Percentiles rank a stretch among this genome's conserved stretches.
phyloP scores from a whole-genome alignment of 2,329 filamentous ascomycete species.

The Cordyceps tenuipes region DNA sequence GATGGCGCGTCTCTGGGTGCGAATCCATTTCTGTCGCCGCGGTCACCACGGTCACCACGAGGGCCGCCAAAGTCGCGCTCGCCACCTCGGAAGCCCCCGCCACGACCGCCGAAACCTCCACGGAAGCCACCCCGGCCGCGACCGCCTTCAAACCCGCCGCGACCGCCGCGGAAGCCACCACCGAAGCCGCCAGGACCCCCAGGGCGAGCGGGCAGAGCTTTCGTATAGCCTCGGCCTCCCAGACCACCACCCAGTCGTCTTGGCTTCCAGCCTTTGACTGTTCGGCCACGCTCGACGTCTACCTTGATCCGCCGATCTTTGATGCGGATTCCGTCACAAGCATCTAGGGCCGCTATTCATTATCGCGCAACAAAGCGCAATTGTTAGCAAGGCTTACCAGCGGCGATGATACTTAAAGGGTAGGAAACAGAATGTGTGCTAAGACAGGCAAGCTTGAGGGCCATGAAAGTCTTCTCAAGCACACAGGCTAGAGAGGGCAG shows the following conservation, averaged over 20 bases:
- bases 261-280: slow-evolving; percentile 88
- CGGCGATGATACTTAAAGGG: slow-evolving; percentile 19
- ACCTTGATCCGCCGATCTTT: slow-evolving; percentile 88
- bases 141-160: slow-evolving; percentile 31
- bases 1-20: slow-evolving; percentile 53
- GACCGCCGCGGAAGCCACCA: slow-evolving; percentile 37
- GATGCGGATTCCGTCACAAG: slow-evolving; percentile 80
- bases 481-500: slow-evolving; percentile 28
- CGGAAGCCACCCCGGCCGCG: slow-evolving; percentile 37
- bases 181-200: slow-evolving; percentile 51
- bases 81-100: slow-evolving; percentile 44
- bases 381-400: slow-evolving; percentile 63
- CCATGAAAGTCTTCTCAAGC: slow-evolving; percentile 40
- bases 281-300: slow-evolving; percentile 92
- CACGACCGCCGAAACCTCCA: slow-evolving; percentile 28
- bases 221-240: slow-evolving; percentile 88
- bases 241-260: slow-evolving; percentile 85
- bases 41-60: slow-evolving; percentile 24
- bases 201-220: slow-evolving; percentile 64
- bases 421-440: slow-evolving; percentile 20
- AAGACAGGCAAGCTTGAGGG: slow-evolving; percentile 52
- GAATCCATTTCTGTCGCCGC: slow-evolving; percentile 38
- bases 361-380: slow-evolving; percentile 46
- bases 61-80: slow-evolving; percentile 27
- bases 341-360: slow-evolving; percentile 78